phyloP scores from a whole-genome alignment of 202 grass and related monocot genomes.

The Hordeum pubiflorum region DNA sequence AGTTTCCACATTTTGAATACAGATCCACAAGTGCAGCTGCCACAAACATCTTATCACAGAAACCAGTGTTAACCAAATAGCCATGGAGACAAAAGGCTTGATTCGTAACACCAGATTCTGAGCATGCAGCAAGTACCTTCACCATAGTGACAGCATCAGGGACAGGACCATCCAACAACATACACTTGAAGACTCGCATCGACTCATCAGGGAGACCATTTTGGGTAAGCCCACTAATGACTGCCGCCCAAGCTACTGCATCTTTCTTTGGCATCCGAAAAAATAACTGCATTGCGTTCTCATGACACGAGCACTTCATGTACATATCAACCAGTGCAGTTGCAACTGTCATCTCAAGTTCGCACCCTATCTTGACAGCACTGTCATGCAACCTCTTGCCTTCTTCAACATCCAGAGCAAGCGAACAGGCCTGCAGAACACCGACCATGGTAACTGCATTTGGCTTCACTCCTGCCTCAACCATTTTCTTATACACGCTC shows the following conservation, averaged over 20 bases:
- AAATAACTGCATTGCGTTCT: conserved; percentile 49
- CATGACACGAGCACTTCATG: conserved; percentile 58
- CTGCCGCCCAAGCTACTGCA: conserved; percentile 44
- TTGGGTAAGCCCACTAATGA: conserved; percentile 51
- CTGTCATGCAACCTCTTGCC: conserved; percentile 36
- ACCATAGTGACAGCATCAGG: conserved; percentile 58
- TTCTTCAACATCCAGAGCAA: conserved; percentile 36
- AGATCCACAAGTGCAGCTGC: conserved; percentile 46
- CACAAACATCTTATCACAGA: conserved; percentile 46
- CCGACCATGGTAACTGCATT: conserved; percentile 49
- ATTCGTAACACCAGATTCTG: conserved; percentile 21
- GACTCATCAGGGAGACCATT: conserved; percentile 44
- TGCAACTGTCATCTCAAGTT: conserved; percentile 41
- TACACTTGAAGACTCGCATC: conserved; percentile 37
- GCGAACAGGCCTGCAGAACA: conserved; percentile 47
- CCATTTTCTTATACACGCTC: conserved; percentile 46
- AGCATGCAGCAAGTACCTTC: conserved; percentile 50
- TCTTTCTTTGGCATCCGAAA: conserved; percentile 55
- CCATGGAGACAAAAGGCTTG: conserved; percentile 53
- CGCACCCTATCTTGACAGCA: conserved; percentile 40
- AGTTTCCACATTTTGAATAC: conserved; percentile 58
- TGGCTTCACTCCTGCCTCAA: conserved; percentile 25
- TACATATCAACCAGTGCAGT: conserved; percentile 71
- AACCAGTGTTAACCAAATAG: conserved; percentile 46
- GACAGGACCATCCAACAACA: conserved; percentile 34